A percentile compares a stretch with the other conserved stretches of the same genome.
Conservation (phyloP, 2,329 filamentous ascomycete genomes). For the Claviceps sp. region DNA sequence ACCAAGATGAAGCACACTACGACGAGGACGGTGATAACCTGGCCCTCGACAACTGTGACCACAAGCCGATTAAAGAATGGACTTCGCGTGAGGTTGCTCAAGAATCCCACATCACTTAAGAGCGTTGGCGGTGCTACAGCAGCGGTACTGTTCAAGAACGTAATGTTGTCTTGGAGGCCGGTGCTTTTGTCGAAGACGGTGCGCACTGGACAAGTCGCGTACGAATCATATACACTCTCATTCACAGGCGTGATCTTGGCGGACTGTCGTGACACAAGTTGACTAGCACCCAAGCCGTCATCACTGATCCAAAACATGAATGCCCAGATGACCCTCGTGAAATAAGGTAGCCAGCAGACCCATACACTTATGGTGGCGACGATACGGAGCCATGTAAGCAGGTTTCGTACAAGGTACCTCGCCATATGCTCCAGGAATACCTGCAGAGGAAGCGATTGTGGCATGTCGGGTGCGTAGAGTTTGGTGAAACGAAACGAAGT, state of each 20-base stretch:
- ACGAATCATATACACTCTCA: neutral
- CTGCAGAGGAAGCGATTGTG: conserved; percentile 61
- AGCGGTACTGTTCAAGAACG: conserved; percentile 7
- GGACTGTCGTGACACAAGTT: conserved; percentile 6
- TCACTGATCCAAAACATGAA: conserved; percentile 92
- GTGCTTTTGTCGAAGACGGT: conserved; percentile 7
- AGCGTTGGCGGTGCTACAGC: conserved; percentile 23
- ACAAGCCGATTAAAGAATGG: conserved; percentile 63
- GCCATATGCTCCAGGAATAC: conserved; percentile 71
- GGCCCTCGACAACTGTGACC: conserved; percentile 78
- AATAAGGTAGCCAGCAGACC: conserved; percentile 77
- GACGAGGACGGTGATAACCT: conserved; percentile 82
- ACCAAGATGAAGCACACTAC: conserved; percentile 94
- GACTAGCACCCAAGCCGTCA: conserved; percentile 40
- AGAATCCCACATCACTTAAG: conserved; percentile 41
- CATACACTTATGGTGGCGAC: conserved; percentile 73
- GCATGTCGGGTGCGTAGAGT: conserved; percentile 91
- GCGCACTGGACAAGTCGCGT: conserved; percentile 1
- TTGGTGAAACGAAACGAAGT: conserved; percentile 97
- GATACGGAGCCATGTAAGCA: conserved; percentile 67
- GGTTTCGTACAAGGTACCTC: conserved; percentile 56
- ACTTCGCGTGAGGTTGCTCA: conserved; percentile 53
- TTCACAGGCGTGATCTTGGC: neutral
- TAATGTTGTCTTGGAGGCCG: conserved; percentile 7
- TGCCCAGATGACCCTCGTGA: conserved; percentile 85